Evolutionary conservation across 1,284 basidiomycete species (phyloP).

Genomic region (Fistulina hepatica): DNA sequence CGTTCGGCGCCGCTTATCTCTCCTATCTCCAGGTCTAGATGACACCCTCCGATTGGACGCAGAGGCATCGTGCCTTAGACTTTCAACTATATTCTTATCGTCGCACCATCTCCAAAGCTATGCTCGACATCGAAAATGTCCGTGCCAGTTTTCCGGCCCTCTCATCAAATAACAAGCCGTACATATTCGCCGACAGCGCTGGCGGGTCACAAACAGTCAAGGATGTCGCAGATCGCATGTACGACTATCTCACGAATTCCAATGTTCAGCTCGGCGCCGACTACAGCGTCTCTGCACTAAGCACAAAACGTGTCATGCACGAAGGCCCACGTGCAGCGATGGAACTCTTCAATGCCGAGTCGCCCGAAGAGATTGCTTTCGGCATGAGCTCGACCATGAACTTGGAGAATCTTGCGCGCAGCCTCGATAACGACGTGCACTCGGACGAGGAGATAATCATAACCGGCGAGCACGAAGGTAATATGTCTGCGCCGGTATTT

Average conservation of each 20-base stretch:
- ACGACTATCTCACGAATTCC: constrained; percentile 56
- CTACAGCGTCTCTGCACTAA: constrained; percentile 46
- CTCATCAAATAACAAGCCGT: constrained; percentile 32
- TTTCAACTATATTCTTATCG: too few species aligned
- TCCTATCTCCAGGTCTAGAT: too few species aligned
- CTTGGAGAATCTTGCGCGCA: constrained; percentile 52
- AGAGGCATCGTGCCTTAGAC: too few species aligned
- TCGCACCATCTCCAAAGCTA: too few species aligned
- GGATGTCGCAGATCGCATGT: constrained; percentile 45
- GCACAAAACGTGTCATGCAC: constrained; percentile 36
- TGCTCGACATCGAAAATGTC: constrained; percentile 42
- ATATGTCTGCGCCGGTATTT: constrained; percentile 8
- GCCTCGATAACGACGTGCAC: constrained; percentile 41
- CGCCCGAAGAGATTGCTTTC: constrained; percentile 53
- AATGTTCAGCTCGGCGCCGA: constrained; percentile 67
- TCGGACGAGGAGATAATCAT: constrained; percentile 63
- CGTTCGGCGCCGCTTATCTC: too few species aligned
- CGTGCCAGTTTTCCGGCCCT: constrained; percentile 57
- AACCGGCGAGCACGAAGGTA: constrained; percentile 73
- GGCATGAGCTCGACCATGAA: constrained; percentile 60
- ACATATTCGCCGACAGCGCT: constrained; percentile 69
- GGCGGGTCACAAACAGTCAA: constrained; percentile 57
- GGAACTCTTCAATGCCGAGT: constrained; percentile 48
- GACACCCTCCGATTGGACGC: too few species aligned
- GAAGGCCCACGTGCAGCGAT: not conserved